phyloP scores from a whole-genome alignment of 2,329 filamentous ascomycete genomes.

The Metarhizium album region DNA sequence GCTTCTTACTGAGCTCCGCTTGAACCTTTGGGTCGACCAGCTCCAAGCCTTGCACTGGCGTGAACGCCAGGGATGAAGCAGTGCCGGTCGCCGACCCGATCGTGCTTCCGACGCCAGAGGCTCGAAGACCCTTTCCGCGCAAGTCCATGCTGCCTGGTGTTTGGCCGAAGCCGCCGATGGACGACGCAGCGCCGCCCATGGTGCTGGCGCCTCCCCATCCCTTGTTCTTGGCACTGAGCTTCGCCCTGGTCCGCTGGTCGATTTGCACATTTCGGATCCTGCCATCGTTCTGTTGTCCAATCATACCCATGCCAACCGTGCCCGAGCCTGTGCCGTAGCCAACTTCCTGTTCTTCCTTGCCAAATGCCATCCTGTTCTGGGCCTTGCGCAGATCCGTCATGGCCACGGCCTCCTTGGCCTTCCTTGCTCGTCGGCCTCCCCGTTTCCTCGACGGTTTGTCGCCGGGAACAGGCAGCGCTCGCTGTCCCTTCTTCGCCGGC shows the following conservation, averaged over 20 bases:
- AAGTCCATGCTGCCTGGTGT: conserved; percentile 53
- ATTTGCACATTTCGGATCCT: conserved; percentile 80
- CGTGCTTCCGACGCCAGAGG: conserved; percentile 69
- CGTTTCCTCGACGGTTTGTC: conserved; percentile 92
- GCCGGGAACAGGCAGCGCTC: conserved; percentile 83
- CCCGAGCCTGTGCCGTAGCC: conserved; percentile 81
- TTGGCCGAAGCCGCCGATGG: conserved; percentile 67
- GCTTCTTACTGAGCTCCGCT: conserved; percentile 77
- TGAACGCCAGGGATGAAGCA: conserved; percentile 82
- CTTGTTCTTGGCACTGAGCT: conserved; percentile 88
- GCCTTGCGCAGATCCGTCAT: conserved; percentile 96
- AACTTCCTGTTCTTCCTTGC: conserved; percentile 88
- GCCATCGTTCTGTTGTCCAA: conserved; percentile 80
- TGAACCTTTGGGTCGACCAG: conserved; percentile 88
- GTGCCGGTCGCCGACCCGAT: conserved; percentile 55
- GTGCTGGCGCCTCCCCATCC: conserved; percentile 76
- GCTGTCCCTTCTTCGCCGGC: conserved; percentile 75
- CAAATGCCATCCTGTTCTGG: conserved; percentile 92
- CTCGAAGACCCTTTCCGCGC: conserved; percentile 66
- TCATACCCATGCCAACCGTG: conserved; percentile 88
- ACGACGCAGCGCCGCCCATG: conserved; percentile 61
- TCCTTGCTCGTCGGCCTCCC: conserved; percentile 77
- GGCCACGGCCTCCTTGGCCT: conserved; percentile 91
- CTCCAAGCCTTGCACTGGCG: conserved; percentile 87
- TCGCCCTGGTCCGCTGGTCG: conserved; percentile 85